Evolutionary conservation across 768 basidiomycete genomes (phyloP).

Genomic region (Lentinula guzmanii): DNA sequence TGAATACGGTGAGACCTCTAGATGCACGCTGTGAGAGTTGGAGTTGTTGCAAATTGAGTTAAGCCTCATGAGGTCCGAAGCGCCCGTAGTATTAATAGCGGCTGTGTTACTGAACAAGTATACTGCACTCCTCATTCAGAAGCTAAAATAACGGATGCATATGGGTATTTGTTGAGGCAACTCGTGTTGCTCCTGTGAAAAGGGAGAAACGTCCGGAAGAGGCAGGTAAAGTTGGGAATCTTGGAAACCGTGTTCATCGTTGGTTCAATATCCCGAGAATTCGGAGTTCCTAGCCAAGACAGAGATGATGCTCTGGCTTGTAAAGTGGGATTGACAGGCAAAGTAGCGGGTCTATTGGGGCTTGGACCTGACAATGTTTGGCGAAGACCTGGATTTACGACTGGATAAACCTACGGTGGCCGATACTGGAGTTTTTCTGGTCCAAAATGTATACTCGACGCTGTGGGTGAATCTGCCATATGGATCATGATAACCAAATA

Average conservation of each 20-base stretch:
- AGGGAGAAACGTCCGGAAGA: background rate
- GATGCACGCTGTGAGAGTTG: no score
- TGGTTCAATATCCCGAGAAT: background rate
- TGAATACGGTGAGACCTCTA: no score
- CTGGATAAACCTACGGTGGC: background rate
- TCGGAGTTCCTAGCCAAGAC: background rate
- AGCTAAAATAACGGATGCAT: no score
- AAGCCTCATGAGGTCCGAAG: no score
- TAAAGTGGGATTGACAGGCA: no score
- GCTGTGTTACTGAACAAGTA: background rate
- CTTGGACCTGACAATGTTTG: no score
- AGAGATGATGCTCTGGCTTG: no score
- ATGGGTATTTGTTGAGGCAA: background rate
- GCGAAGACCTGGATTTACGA: no score
- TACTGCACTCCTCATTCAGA: no score
- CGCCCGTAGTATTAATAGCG: background rate
- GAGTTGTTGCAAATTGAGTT: no score
- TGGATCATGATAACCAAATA: background rate
- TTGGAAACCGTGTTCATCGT: conserved; percentile 1
- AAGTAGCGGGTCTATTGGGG: no score
- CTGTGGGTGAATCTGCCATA: background rate
- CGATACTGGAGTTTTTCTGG: background rate
- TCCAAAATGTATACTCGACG: background rate
- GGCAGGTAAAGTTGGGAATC: background rate
- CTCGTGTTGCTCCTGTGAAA: background rate